phyloP scores from a whole-genome alignment of 768 basidiomycete genomes.

The Trametes cubensis region DNA sequence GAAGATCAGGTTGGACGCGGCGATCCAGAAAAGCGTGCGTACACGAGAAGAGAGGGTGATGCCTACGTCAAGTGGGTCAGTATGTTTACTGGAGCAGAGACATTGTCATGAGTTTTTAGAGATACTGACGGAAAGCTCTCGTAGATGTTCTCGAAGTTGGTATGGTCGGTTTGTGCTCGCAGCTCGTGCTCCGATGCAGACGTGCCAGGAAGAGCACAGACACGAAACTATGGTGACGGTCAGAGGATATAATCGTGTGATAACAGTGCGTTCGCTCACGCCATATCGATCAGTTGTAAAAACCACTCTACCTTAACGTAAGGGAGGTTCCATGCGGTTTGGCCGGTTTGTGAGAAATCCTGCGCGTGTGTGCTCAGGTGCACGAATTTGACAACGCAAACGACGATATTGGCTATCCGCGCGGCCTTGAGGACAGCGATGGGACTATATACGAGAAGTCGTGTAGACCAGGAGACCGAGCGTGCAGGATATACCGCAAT shows the following conservation, averaged over 20 bases:
- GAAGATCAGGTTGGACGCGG: conserved; percentile 42
- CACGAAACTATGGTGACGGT: neutral
- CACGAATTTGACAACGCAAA: conserved; percentile 9
- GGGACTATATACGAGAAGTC: conserved; percentile 8
- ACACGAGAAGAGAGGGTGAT: conserved; percentile 23
- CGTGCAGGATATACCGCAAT: conserved; percentile 39
- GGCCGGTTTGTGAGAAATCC: conserved; percentile 3
- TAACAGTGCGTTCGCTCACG: conserved; percentile 29
- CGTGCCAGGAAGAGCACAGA: conserved; percentile 9
- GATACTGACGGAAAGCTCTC: too few relatives aligned
- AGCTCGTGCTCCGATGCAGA: neutral
- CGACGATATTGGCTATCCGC: conserved; percentile 30
- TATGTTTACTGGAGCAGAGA: too few relatives aligned
- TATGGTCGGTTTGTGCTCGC: neutral
- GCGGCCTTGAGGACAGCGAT: conserved; percentile 36
- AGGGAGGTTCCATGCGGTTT: conserved; percentile 9
- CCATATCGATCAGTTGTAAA: conserved; percentile 39
- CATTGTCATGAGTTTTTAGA: too few relatives aligned
- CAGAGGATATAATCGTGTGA: too few relatives aligned
- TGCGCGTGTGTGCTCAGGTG: neutral
- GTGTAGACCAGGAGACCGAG: conserved; percentile 15
- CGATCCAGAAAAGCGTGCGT: conserved; percentile 41
- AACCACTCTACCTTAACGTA: conserved; percentile 35
- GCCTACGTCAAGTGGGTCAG: too few relatives aligned
- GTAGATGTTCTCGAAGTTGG: neutral